A percentile compares a stretch with the other conserved stretches of the same genome.
Evolutionary conservation across 2,329 filamentous ascomycete genomes (phyloP).

Genomic region (Colletotrichum orbiculare): DNA sequence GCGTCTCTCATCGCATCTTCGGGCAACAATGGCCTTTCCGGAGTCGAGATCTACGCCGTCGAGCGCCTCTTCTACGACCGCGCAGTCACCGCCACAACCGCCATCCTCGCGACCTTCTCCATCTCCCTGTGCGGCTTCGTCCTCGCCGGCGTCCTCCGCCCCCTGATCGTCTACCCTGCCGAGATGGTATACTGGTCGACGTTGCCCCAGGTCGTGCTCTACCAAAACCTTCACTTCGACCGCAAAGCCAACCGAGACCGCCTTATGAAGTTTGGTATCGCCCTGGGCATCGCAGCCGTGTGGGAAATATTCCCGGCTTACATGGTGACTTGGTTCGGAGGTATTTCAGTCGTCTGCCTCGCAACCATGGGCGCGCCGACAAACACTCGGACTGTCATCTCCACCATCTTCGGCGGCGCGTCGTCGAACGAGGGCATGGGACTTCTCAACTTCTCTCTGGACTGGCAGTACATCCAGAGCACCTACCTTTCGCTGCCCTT

Average conservation of each 20-base stretch:
- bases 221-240: slow-evolving; percentile 48
- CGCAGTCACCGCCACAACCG: slow-evolving; percentile 41
- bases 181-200: slow-evolving; percentile 49
- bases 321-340: slow-evolving; percentile 54
- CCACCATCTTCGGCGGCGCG: slow-evolving; percentile 54
- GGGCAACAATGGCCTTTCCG: slow-evolving; percentile 37
- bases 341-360: slow-evolving; percentile 57
- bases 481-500: slow-evolving; percentile 50
- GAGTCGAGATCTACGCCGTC: slow-evolving; percentile 39
- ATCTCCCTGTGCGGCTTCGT: slow-evolving; percentile 45
- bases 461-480: slow-evolving; percentile 57
- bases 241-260: slow-evolving; percentile 41
- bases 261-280: slow-evolving; percentile 44
- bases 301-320: slow-evolving; percentile 61
- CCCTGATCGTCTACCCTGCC: slow-evolving; percentile 46
- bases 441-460: slow-evolving; percentile 52
- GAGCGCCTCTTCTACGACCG: slow-evolving; percentile 39
- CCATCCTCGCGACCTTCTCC: slow-evolving; percentile 43
- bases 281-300: slow-evolving; percentile 47
- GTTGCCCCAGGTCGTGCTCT: slow-evolving; percentile 46
- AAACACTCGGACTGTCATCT: slow-evolving; percentile 40
- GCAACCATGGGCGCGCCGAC: slow-evolving; percentile 51
- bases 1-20: slow-evolving; percentile 39
- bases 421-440: slow-evolving; percentile 51
- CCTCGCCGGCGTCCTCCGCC: slow-evolving; percentile 42